Evolutionary conservation across 164 flowering plant species (phyloP), one percentile per base, ranked within the genome.

Genomic region (Taxillus chinensis): DNA sequence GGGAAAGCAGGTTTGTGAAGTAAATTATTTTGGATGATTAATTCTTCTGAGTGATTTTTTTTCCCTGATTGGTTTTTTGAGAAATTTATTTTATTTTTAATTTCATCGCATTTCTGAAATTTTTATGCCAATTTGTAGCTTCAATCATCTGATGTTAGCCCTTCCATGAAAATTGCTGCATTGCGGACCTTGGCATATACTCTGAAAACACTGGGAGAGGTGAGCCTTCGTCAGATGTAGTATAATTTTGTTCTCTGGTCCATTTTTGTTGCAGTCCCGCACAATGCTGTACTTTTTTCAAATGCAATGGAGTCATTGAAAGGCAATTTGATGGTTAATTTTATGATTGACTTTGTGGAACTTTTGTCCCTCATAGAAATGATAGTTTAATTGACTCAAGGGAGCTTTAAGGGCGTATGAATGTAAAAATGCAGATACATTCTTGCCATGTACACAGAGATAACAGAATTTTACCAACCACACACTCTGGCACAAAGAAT

Each of bases 121-220:
- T 61, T 62, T 40, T 60, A 39, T 59, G 39, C 53, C 27, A 61
- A 66, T 17, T 69, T 80, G 71, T 90, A 93, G 99, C 83, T 93
- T 68, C 83, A 84, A 64, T 79, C 85, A 68, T 61, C 81, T 61
- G 84, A 80, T 72, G 70, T 63, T 40, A 80, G 72, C 62, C 85
- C 96, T 62, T 78, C 82, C 58, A 90, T 87, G 88, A 78, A 66
- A 71, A 83, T 86, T 71, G 92, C 91, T 68, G 85, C 78, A 38
- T 71, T 93, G 55, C 86, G 96, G 41, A 83, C 90, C 6, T 57
- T 84, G 67, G 77, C 97, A 42, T 87, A 88, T 73, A 80, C 82
- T 41, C 65, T 90, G 73, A 84, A 74, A 74, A 84, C 95, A 45
- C 62, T 93, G 62, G 99, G 96, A 68, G 97, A 93, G 92, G 99